These are phyloP conservation scores for Melocanna baccifera DNA, from an alignment of 176 grass and related monocot genomes.

Conservation along the genomic window DNA sequence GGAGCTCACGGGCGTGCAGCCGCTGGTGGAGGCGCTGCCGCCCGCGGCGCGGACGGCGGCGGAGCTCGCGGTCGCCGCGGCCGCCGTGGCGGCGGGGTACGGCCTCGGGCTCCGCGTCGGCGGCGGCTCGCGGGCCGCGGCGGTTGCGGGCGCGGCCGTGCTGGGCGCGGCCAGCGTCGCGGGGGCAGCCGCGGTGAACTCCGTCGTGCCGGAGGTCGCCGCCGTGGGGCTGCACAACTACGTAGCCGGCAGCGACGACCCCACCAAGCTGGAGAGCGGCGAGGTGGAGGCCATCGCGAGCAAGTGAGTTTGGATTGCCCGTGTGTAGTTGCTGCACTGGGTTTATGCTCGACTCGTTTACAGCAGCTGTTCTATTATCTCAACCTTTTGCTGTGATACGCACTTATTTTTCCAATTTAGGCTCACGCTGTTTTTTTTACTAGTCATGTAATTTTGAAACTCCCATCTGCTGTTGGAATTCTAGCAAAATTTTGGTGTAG, in stretches of 20 bases:
- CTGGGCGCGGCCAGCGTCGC: slow-evolving; percentile 57
- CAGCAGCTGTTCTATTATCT: not conserved
- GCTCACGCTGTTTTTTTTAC: not conserved
- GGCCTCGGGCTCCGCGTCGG: slow-evolving; percentile 62
- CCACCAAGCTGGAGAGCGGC: slow-evolving; percentile 44
- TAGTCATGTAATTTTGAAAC: not conserved
- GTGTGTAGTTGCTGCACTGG: not conserved
- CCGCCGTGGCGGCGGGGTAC: slow-evolving; percentile 58
- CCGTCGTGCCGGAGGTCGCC: slow-evolving; percentile 77
- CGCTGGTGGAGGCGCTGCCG: slow-evolving; percentile 55
- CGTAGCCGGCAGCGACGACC: slow-evolving; percentile 66
- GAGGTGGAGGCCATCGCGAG: slow-evolving; percentile 69
- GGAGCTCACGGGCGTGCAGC: slow-evolving; percentile 66
- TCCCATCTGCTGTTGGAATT: not conserved
- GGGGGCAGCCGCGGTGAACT: slow-evolving; percentile 59
- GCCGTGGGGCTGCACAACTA: slow-evolving; percentile 82
- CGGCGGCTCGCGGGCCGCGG: slow-evolving; percentile 35
- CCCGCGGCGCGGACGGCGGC: slow-evolving; percentile 61
- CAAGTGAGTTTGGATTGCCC: slow-evolving; percentile 51
- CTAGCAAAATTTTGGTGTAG: not conserved
- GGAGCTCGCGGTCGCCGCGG: slow-evolving; percentile 52
- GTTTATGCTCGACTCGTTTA: not conserved
- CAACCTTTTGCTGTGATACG: not conserved
- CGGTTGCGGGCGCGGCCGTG: slow-evolving; percentile 51
- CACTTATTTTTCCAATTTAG: not conserved